Conservation (phyloP, 2,329 filamentous ascomycete species). For the Pseudogymnoascus sp. region DNA sequence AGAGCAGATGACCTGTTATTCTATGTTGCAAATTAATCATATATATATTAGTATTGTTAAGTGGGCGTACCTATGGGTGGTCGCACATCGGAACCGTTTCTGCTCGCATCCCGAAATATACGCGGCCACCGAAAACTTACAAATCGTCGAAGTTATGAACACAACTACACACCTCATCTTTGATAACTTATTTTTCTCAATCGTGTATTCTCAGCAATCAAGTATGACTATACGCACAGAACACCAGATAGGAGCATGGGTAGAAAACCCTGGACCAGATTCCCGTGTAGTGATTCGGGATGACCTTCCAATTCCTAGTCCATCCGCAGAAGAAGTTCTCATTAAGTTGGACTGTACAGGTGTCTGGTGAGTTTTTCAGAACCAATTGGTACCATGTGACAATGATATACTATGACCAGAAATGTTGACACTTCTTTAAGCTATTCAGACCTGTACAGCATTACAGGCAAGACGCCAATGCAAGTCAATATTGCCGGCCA, state of each 20-base stretch:
- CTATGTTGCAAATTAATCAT: neutral
- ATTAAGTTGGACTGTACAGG: neutral
- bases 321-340: neutral
- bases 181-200: neutral
- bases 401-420: neutral
- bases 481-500: neutral
- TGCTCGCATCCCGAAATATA: neutral
- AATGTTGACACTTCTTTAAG: neutral
- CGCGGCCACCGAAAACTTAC: neutral
- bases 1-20: neutral
- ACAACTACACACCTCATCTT: neutral
- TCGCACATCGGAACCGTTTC: neutral
- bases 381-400: neutral
- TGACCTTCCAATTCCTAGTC: conserved; percentile 1
- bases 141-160: neutral
- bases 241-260: conserved; percentile 6
- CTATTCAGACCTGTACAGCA: neutral
- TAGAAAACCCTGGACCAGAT: neutral
- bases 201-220: neutral
- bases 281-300: neutral
- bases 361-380: neutral
- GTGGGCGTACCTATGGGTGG: neutral
- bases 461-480: neutral
- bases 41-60: neutral
- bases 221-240: neutral